Evolutionary conservation across 768 basidiomycete species (phyloP).

Genomic region (Brasilioporus rufonigricans): DNA sequence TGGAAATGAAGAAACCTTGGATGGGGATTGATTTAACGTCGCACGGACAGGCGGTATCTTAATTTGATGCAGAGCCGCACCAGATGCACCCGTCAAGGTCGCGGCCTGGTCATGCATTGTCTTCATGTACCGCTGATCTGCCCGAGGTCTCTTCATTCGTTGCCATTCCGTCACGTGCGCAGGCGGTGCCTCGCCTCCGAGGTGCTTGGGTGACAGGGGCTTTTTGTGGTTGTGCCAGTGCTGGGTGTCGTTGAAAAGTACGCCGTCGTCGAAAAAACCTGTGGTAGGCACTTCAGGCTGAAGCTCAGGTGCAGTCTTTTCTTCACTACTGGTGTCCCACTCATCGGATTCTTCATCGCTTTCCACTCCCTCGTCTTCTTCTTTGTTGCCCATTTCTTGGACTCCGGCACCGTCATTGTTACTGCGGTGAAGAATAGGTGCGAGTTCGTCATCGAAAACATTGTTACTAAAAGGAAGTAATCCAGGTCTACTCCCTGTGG

Average conservation of each 20-base stretch:
- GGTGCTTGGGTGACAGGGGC: slow-evolving; percentile 50
- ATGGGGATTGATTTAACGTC: background rate
- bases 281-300: background rate
- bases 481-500: background rate
- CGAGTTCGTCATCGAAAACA: slow-evolving; percentile 42
- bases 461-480: slow-evolving; percentile 42
- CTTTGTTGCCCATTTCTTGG: background rate
- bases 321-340: slow-evolving; percentile 21
- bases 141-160: slow-evolving; percentile 37
- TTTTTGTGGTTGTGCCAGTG: slow-evolving; percentile 61
- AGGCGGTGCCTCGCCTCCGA: slow-evolving; percentile 43
- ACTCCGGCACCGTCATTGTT: slow-evolving; percentile 1
- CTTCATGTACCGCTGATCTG: slow-evolving; percentile 59
- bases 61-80: slow-evolving; percentile 49
- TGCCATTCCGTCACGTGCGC: slow-evolving; percentile 34
- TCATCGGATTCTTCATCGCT: slow-evolving; percentile 18
- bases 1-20: slow-evolving; percentile 10
- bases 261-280: slow-evolving; percentile 38
- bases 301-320: background rate
- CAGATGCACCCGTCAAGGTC: slow-evolving; percentile 62
- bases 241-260: slow-evolving; percentile 45
- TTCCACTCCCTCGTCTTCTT: slow-evolving; percentile 19
- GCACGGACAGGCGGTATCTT: slow-evolving; percentile 45
- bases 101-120: slow-evolving; percentile 56
- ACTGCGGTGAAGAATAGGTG: slow-evolving; percentile 27